These are phyloP conservation scores for Pseudoneurospora amorphoporcata DNA, from an alignment of 495 filamentous ascomycete genomes.

Conservation along the genomic window DNA sequence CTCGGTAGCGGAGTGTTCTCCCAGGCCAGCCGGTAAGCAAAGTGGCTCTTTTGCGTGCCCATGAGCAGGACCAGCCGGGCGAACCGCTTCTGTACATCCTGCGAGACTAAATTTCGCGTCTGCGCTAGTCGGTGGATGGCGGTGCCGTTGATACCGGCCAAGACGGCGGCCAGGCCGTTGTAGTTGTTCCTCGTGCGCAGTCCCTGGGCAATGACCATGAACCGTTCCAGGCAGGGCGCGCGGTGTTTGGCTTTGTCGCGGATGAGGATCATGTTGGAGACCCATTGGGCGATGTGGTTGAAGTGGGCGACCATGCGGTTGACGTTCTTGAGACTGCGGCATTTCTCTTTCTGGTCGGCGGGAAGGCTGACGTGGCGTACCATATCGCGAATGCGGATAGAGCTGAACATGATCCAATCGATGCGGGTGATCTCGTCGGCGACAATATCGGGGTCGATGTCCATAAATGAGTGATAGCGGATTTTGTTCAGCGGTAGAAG, in stretches of 20 bases:
- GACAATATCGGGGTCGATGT: slow-evolving; percentile 66
- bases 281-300: slow-evolving; percentile 88
- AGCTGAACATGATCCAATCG: slow-evolving; percentile 94
- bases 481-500: slow-evolving; percentile 56
- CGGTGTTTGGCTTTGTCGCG: slow-evolving; percentile 95
- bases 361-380: slow-evolving; percentile 80
- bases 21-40: slow-evolving; percentile 91
- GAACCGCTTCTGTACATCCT: slow-evolving; percentile 64
- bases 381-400: slow-evolving; percentile 90
- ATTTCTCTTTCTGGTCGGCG: slow-evolving; percentile 60
- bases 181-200: slow-evolving; percentile 93
- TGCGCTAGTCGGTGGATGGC: slow-evolving; percentile 77
- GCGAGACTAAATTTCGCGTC: slow-evolving; percentile 67
- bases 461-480: slow-evolving; percentile 78
- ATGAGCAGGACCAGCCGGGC: slow-evolving; percentile 85
- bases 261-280: slow-evolving; percentile 82
- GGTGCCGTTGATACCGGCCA: slow-evolving; percentile 85
- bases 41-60: slow-evolving; percentile 82
- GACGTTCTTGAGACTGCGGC: slow-evolving; percentile 71
- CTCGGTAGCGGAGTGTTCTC: slow-evolving; percentile 82
- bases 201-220: slow-evolving; percentile 77
- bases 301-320: slow-evolving; percentile 93
- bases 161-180: slow-evolving; percentile 83
- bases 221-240: slow-evolving; percentile 81
- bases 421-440: slow-evolving; percentile 89